Base-by-base conservation (phyloP, 169 alveolate species). In the Plasmodium yoelii region DNA sequence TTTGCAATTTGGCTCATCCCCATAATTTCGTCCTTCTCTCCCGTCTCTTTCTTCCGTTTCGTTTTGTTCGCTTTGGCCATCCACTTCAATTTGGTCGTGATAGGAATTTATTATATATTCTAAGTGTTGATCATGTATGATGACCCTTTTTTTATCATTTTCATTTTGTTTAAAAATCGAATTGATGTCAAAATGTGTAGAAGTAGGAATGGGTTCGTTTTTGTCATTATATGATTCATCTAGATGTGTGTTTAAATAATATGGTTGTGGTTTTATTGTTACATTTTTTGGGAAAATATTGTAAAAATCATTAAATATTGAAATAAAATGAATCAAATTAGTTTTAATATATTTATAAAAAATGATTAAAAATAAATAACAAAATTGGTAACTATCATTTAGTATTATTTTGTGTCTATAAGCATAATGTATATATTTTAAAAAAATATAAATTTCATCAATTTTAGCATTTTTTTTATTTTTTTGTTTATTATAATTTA, bases 291-390 rank as follows among this genome's bases (percentile, higher is more conserved):
- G 90, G 22, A 82, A 19, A n/a, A 82, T 63, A 47, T 24, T 65
- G 19, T 82, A 82, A 34, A 82, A 82, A 56, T 82, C 90, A n/a
- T 71, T 61, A 44, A 82, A 67, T 19, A 82, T 82, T 2, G 90
- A 53, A n/a, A 46, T 82, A 24, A 82, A 82, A 70, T 82, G 71
- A 34, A 82, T 24, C 44, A 82, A 70, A 60, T 82, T 82, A 42
- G 53, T 67, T 15, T 82, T 24, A 47, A 82, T 82, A 28, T 82
- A 56, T 47, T 67, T 82, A 61, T 82, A 82, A 18, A 82, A 82
- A 49, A 82, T 65, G 13, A 82, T 57, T 60, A 82, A 60, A 82
- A 82, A 67, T 19, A 82, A 65, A 53, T 67, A 67, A 5, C 72
- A 39, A 47, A 46, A 82, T 24, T 82, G 84, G 49, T 82, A 82